phyloP scores from a whole-genome alignment of 2,329 filamentous ascomycete species.

The Colletotrichum coccodes region DNA sequence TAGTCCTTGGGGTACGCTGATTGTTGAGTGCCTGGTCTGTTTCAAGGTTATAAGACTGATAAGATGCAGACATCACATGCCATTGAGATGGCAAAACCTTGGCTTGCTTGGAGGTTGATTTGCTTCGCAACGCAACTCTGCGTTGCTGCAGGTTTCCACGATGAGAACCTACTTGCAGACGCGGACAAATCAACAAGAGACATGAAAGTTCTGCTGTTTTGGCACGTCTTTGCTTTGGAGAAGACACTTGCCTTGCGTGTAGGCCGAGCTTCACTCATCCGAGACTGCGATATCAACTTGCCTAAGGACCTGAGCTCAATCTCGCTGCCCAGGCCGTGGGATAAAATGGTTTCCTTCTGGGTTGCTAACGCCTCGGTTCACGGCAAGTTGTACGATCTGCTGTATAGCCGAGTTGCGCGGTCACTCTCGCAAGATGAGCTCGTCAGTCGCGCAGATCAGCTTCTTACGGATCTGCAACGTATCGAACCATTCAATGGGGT shows the following conservation, averaged over 20 bases:
- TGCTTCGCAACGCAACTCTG: constrained; percentile 4
- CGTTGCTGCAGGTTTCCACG: constrained; percentile 31
- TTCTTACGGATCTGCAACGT: neutral
- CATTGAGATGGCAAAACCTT: constrained; percentile 13
- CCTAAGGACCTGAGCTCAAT: constrained; percentile 44
- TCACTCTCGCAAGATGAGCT: neutral
- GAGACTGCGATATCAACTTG: constrained; percentile 65
- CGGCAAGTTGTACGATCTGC: constrained; percentile 57
- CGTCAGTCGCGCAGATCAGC: neutral
- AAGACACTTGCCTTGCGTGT: constrained; percentile 68
- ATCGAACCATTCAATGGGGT: neutral
- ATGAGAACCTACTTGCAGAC: constrained; percentile 8
- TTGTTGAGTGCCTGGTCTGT: neutral
- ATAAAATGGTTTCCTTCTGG: constrained; percentile 55
- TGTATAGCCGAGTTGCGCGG: neutral
- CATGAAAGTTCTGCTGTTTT: constrained; percentile 49
- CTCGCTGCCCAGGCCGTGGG: constrained; percentile 45
- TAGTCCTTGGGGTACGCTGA: neutral
- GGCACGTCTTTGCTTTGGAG: constrained; percentile 65
- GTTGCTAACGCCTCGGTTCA: constrained; percentile 58
- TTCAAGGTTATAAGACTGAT: no score
- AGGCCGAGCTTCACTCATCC: constrained; percentile 66
- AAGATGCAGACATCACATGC: neutral
- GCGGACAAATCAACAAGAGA: neutral
- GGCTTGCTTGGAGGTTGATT: constrained; percentile 5